A percentile compares a stretch with the other conserved stretches of the same genome.
Evolutionary conservation across 768 basidiomycete genomes (phyloP).

Genomic region (Amanita phalloides): DNA sequence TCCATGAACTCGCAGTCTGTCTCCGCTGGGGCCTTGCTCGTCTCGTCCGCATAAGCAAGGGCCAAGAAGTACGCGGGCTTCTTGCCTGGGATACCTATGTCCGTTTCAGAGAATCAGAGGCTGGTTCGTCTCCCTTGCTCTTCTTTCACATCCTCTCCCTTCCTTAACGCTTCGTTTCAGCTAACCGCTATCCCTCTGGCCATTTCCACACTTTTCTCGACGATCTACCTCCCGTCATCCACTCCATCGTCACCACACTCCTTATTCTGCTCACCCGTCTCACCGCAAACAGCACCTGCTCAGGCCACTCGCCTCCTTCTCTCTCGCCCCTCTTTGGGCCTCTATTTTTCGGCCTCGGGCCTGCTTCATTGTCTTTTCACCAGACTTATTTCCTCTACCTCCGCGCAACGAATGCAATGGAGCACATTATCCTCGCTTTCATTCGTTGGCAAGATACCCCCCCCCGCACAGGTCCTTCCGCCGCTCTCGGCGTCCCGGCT

Average conservation of each 20-base stretch:
- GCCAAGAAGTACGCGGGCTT: constrained; percentile 71
- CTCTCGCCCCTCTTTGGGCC: constrained; percentile 87
- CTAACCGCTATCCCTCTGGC: constrained; percentile 52
- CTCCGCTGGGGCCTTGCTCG: constrained; percentile 88
- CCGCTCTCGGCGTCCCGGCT: constrained; percentile 63
- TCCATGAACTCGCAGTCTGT: constrained; percentile 85
- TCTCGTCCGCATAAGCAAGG: constrained; percentile 58
- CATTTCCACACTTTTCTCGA: constrained; percentile 67
- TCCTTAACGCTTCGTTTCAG: constrained; percentile 20
- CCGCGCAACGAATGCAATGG: constrained; percentile 75
- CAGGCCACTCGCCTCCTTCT: constrained; percentile 86
- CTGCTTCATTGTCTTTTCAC: constrained; percentile 36
- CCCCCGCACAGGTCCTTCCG: constrained; percentile 25
- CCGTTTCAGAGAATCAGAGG: constrained; percentile 75
- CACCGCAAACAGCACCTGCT: constrained; percentile 71
- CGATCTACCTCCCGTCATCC: constrained; percentile 39
- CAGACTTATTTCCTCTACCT: constrained; percentile 56
- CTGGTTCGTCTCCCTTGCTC: constrained; percentile 38
- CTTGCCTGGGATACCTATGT: constrained; percentile 79
- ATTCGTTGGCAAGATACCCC: constrained; percentile 73
- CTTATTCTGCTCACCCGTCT: constrained; percentile 77
- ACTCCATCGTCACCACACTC: constrained; percentile 53
- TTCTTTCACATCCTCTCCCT: neutral
- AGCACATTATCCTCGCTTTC: constrained; percentile 87
- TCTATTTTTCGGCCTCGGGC: constrained; percentile 73